phyloP scores from a whole-genome alignment of 495 filamentous ascomycete genomes.

The Talaromyces liani region DNA sequence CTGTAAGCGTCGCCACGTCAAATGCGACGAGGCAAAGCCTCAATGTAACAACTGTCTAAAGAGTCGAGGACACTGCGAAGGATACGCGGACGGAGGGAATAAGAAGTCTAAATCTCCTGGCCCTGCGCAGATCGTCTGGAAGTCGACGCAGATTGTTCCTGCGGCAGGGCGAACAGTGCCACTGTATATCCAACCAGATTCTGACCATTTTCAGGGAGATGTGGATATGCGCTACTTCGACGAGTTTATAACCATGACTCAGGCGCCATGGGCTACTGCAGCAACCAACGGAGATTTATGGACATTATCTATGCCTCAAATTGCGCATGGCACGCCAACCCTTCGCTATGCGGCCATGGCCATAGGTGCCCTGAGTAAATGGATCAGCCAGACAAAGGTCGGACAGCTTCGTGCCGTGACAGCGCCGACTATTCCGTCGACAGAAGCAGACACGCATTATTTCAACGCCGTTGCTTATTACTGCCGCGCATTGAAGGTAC shows the following conservation, averaged over 20 bases:
- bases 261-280: not conserved
- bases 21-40: slow-evolving; percentile 37
- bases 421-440: not conserved
- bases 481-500: not conserved
- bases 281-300: slow-evolving; percentile 1
- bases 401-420: not conserved
- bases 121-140: slow-evolving; percentile 1
- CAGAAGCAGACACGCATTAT: slow-evolving; percentile 4
- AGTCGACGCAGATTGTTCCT: not conserved
- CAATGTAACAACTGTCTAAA: slow-evolving; percentile 35
- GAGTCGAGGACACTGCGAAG: slow-evolving; percentile 30
- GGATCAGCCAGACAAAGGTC: not conserved
- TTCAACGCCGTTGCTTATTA: slow-evolving; percentile 4
- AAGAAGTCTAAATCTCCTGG: not conserved
- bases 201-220: not conserved
- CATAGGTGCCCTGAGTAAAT: slow-evolving; percentile 2
- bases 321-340: not conserved
- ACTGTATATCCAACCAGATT: not conserved
- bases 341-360: slow-evolving; percentile 3
- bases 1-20: slow-evolving; percentile 33
- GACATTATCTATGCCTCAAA: not conserved
- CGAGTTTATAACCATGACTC: not conserved
- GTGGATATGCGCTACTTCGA: not conserved
- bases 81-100: not conserved
- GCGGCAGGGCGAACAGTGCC: not conserved